Evolutionary conservation across 805 yeast genomes (phyloP).

Genomic region (Zygoascus ofunaensis): DNA sequence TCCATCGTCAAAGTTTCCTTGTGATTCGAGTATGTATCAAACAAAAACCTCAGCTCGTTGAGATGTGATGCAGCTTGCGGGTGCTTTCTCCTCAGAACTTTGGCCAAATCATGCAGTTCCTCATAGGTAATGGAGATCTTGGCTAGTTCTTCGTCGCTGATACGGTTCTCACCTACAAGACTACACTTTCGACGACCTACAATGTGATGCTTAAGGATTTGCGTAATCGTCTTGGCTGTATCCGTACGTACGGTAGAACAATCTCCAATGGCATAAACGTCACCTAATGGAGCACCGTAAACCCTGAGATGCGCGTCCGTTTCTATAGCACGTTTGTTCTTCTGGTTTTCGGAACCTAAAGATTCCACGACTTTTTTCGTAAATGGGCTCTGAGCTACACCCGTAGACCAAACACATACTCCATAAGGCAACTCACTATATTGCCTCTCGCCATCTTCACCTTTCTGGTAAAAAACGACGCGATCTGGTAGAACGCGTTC

Average conservation of each 20-base stretch:
- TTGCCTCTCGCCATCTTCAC: slow-evolving; percentile 25
- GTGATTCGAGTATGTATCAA: slow-evolving; percentile 44
- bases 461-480: slow-evolving; percentile 51
- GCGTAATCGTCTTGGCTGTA: slow-evolving; percentile 46
- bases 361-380: slow-evolving; percentile 45
- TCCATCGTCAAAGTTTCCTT: slow-evolving; percentile 44
- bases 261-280: slow-evolving; percentile 65
- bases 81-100: slow-evolving; percentile 40
- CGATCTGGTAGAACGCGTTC: slow-evolving; percentile 46
- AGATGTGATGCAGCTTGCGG: slow-evolving; percentile 54
- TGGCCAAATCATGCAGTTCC: slow-evolving; percentile 42
- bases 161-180: slow-evolving; percentile 12
- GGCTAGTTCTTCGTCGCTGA: slow-evolving; percentile 43
- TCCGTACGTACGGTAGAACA: slow-evolving; percentile 59
- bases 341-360: slow-evolving; percentile 39
- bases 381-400: slow-evolving; percentile 57
- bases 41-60: slow-evolving; percentile 39
- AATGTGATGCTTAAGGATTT: slow-evolving; percentile 32
- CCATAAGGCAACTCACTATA: slow-evolving; percentile 53
- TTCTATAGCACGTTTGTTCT: slow-evolving; percentile 62
- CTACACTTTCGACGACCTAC: slow-evolving; percentile 14
- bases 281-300: slow-evolving; percentile 57
- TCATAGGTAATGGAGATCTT: slow-evolving; percentile 38
- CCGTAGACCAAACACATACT: slow-evolving; percentile 67
- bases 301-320: slow-evolving; percentile 67